These are phyloP conservation scores for Grifola frondosa DNA, from an alignment of 1,284 basidiomycete genomes.

Conservation along the genomic window DNA sequence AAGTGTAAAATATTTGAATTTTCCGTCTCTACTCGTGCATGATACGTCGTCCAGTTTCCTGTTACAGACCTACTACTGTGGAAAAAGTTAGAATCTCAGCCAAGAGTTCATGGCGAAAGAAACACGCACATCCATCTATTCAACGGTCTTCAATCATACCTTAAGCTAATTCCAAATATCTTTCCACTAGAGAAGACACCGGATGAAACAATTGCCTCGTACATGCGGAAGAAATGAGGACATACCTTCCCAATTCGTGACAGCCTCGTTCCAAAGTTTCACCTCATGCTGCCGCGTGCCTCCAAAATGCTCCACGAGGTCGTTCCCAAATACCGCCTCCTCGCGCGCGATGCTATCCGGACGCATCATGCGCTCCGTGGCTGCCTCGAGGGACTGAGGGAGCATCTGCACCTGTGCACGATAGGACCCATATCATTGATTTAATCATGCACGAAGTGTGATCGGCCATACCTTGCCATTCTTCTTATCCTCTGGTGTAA, in stretches of 20 bases:
- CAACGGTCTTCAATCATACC: neutral
- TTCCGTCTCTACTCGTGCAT: too few species aligned
- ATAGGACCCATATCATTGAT: neutral
- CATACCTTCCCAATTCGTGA: constrained; percentile 93
- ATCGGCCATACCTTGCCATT: constrained; percentile 55
- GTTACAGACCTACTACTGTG: neutral
- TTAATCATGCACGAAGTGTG: neutral
- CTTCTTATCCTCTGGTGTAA: constrained; percentile 54
- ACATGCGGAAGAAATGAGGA: constrained; percentile 5
- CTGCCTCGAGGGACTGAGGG: constrained; percentile 75
- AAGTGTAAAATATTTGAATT: too few species aligned
- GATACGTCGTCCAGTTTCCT: too few species aligned
- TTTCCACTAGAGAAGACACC: constrained; percentile 56
- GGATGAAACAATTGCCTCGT: too few species aligned
- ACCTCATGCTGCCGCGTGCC: constrained; percentile 92
- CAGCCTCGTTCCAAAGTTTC: constrained; percentile 81
- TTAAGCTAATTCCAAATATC: constrained; percentile 81
- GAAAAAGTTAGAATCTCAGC: neutral
- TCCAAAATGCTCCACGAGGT: constrained; percentile 91
- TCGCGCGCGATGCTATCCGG: constrained; percentile 81
- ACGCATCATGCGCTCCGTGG: constrained; percentile 79
- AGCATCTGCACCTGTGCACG: constrained; percentile 62
- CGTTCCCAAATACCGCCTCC: constrained; percentile 71
- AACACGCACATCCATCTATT: constrained; percentile 3
- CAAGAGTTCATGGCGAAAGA: neutral